These are phyloP conservation scores for Pichia norvegensis DNA, from an alignment of 1,139 yeast species.

Conservation along the genomic window DNA sequence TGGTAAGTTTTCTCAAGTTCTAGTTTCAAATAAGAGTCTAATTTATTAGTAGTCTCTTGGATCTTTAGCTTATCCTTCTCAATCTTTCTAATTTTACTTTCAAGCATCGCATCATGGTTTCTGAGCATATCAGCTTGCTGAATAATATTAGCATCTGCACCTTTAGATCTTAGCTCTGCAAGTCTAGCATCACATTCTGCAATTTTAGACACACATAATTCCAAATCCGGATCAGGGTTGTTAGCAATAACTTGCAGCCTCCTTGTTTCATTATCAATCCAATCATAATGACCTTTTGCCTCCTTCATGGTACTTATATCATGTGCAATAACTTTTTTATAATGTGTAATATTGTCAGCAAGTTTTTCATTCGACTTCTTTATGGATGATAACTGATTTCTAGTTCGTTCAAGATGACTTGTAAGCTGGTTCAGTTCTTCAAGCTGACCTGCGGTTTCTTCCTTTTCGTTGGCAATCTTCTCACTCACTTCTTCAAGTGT, in stretches of 20 bases:
- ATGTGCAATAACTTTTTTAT: constrained; percentile 4
- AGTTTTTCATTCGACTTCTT: constrained; percentile 6
- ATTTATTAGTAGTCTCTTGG: constrained; percentile 76
- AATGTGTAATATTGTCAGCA: not conserved
- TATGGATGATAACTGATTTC: constrained; percentile 38
- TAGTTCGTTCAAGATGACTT: constrained; percentile 44
- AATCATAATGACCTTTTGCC: constrained; percentile 5
- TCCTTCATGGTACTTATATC: constrained; percentile 4
- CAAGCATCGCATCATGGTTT: constrained; percentile 72
- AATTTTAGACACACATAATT: constrained; percentile 53
- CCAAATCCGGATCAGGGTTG: constrained; percentile 55
- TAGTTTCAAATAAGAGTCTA: constrained; percentile 80
- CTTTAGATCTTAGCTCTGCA: constrained; percentile 67
- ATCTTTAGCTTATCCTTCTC: constrained; percentile 88
- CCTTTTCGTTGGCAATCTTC: constrained; percentile 54
- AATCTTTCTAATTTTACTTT: constrained; percentile 76
- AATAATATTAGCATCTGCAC: constrained; percentile 82
- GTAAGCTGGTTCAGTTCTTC: constrained; percentile 71
- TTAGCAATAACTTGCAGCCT: constrained; percentile 39
- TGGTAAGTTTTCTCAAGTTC: constrained; percentile 80
- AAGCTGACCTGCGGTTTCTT: constrained; percentile 59
- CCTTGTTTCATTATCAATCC: constrained; percentile 9
- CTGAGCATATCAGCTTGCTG: constrained; percentile 91
- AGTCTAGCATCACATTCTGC: constrained; percentile 52
- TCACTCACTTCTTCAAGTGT: constrained; percentile 34